Percentiles rank a stretch among this genome's conserved stretches.
Conservation (phyloP, 306 rosid genomes). For the Ormosia semicastrata region DNA sequence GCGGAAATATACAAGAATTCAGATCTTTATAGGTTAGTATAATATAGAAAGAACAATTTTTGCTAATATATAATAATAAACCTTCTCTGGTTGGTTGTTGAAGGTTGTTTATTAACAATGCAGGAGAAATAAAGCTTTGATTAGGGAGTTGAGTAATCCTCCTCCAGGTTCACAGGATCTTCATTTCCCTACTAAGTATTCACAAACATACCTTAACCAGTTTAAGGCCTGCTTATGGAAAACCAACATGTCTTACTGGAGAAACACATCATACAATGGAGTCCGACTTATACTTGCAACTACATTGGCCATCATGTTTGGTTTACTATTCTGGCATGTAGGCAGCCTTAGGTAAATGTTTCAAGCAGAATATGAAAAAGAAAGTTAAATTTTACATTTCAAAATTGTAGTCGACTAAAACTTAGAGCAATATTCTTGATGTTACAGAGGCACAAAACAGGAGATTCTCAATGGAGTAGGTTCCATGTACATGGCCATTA, state of each 20-base stretch:
- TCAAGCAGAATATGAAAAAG: background rate
- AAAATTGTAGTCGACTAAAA: background rate
- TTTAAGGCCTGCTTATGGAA: slow-evolving; percentile 32
- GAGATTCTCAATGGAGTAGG: slow-evolving; percentile 27
- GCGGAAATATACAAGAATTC: slow-evolving; percentile 31
- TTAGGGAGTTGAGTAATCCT: slow-evolving; percentile 27
- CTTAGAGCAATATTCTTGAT: background rate
- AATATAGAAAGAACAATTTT: background rate
- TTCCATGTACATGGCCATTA: slow-evolving; percentile 16
- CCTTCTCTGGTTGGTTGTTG: background rate
- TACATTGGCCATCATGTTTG: slow-evolving; percentile 14
- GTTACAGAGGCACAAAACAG: slow-evolving; percentile 7
- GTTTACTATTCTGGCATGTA: slow-evolving; percentile 25
- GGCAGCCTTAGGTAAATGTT: slow-evolving; percentile 18
- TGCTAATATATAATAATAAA: background rate
- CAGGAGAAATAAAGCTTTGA: slow-evolving; percentile 31
- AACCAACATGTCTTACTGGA: slow-evolving; percentile 25
- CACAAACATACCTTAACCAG: slow-evolving; percentile 26
- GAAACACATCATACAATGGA: slow-evolving; percentile 38
- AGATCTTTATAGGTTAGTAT: slow-evolving; percentile 17
- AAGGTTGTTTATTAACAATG: background rate
- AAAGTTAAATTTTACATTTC: background rate
- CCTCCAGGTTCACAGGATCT: slow-evolving; percentile 30
- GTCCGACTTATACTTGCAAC: background rate
- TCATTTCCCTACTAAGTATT: slow-evolving; percentile 26